Conservation (phyloP, 805 yeast species). For the Zygoascus tannicola region DNA sequence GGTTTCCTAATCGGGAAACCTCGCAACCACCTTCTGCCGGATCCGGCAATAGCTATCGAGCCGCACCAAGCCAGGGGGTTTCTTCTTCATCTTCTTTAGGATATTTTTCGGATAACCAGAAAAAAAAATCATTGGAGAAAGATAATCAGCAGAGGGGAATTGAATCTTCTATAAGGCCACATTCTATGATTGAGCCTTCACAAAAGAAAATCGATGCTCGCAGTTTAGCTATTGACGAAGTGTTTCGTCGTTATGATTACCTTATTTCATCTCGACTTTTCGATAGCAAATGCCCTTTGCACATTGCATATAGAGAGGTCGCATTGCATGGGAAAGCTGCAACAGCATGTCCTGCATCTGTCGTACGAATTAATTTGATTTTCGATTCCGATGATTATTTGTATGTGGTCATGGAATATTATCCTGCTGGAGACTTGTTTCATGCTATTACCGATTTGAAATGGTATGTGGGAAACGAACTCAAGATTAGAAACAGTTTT, state of each 20-base stretch:
- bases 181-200: conserved; percentile 1
- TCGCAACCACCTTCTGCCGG: background rate
- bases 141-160: background rate
- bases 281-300: conserved; percentile 1
- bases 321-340: conserved; percentile 66
- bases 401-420: conserved; percentile 78
- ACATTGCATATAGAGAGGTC: conserved; percentile 40
- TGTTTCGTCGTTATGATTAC: conserved; percentile 23
- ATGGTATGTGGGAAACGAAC: conserved; percentile 39
- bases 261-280: conserved; percentile 23
- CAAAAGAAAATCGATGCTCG: conserved; percentile 6
- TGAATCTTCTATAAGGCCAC: background rate
- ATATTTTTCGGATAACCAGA: background rate
- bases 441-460: conserved; percentile 63
- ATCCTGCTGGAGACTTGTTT: conserved; percentile 70
- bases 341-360: conserved; percentile 49
- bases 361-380: conserved; percentile 66
- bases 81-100: background rate
- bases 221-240: conserved; percentile 24
- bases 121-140: background rate
- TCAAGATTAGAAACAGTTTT: conserved; percentile 45
- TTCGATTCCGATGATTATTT: conserved; percentile 43
- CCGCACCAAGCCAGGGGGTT: background rate
- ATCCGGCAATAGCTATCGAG: background rate
- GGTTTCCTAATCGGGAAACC: background rate